Evolutionary conservation across 2,329 filamentous ascomycete species (phyloP).

Genomic region (Xylaria sp.): DNA sequence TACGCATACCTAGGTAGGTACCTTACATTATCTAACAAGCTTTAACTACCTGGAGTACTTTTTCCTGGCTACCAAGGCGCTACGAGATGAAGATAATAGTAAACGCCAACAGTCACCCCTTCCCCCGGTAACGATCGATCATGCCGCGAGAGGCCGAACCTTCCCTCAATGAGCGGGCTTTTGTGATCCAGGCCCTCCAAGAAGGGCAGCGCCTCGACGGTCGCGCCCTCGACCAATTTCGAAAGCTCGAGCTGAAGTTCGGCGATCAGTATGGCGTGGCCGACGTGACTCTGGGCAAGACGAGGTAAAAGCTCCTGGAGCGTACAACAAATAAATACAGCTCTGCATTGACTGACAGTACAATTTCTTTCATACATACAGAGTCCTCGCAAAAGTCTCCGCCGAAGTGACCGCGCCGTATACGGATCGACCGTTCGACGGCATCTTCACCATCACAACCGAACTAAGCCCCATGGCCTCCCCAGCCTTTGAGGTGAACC

Average conservation of each 20-base stretch:
- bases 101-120: slow-evolving; percentile 27
- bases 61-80: slow-evolving; percentile 8
- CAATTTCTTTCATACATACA: slow-evolving; percentile 54
- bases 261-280: slow-evolving; percentile 92
- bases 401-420: slow-evolving; percentile 89
- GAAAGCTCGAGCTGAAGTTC: slow-evolving; percentile 81
- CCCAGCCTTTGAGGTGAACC: slow-evolving; percentile 87
- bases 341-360: slow-evolving; percentile 37
- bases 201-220: slow-evolving; percentile 87
- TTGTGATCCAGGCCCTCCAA: slow-evolving; percentile 83
- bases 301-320: slow-evolving; percentile 69
- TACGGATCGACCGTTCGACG: slow-evolving; percentile 91
- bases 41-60: slow-evolving; percentile 8
- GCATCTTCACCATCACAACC: slow-evolving; percentile 90
- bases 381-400: slow-evolving; percentile 85
- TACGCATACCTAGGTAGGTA: slow-evolving; percentile 18
- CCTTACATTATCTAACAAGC: not conserved
- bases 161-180: slow-evolving; percentile 87
- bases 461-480: slow-evolving; percentile 94
- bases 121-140: slow-evolving; percentile 44
- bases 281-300: slow-evolving; percentile 89
- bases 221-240: slow-evolving; percentile 82
- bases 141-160: slow-evolving; percentile 96
- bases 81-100: slow-evolving; percentile 40
- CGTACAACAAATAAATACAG: not conserved